Evolutionary conservation across 1,284 basidiomycete species (phyloP), one percentile per base, ranked within the genome.

Genomic region (Rhodotorula mucilaginosa): DNA sequence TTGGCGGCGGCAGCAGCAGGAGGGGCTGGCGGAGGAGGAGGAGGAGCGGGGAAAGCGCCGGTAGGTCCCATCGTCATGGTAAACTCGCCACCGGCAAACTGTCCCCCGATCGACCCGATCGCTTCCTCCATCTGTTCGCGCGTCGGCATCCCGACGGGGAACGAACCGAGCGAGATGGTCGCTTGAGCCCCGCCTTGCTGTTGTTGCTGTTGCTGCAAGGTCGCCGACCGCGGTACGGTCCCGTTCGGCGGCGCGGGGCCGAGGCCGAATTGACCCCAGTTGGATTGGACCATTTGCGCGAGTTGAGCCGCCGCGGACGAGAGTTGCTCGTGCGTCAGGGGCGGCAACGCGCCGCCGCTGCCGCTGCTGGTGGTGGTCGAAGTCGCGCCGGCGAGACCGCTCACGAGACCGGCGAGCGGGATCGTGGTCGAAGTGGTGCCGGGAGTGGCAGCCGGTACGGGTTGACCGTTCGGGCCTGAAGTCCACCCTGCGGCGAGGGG

Each of bases 401-500:
- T 64, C 39, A 62, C 64, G 5, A 56, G 51, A 15, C 65, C 65
- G 12, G 54, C 54, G 60, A 67, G 47, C 21, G 70, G 66, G 15
- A 65, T 58, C 39, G 62, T 19, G 21, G n/a, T 57, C 49, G 26
- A 56, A 18, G 57, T 23, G 52, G 57, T 39, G 5, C 39, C 57
- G 21, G 47, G 29, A 44, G 57, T 47, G 23, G 58, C 21, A 1
- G 66, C 68, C 51, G 71, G 70, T 7, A 71, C 60, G 5, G 70
- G 62, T 31, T 68, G 67, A 4, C 68, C 70, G 54, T 74, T 74
- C 39, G 72, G 75, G 13, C 64, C 72, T 49, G 66, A 68, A 15
- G 74, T 62, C 67, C 67, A 66, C 5, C 75, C 80, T 34, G 74
- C 79, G 61, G 81, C 80, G 71, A 84, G 81, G 1, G 86, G 86